These are phyloP conservation scores for Knoxdaviesia proteae DNA, from an alignment of 2,329 filamentous ascomycete species.

Conservation along the genomic window DNA sequence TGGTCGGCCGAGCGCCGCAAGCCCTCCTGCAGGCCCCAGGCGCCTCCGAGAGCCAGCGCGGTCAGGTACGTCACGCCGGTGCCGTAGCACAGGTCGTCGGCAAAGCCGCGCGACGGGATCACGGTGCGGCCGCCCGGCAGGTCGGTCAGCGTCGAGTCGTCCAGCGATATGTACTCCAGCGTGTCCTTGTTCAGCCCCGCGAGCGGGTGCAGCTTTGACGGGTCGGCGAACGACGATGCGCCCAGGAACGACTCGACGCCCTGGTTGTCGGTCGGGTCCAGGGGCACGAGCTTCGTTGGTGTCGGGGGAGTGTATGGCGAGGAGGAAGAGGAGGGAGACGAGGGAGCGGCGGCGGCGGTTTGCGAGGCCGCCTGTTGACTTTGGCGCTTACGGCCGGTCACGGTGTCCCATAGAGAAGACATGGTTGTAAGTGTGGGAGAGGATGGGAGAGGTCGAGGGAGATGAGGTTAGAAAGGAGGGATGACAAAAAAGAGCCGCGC, in stretches of 20 bases:
- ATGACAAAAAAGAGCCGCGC: conserved; percentile 1
- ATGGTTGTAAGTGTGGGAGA: conserved; percentile 13
- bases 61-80: conserved; percentile 84
- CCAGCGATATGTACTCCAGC: conserved; percentile 84
- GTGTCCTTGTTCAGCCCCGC: conserved; percentile 83
- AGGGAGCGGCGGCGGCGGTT: conserved; percentile 11
- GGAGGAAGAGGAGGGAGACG: conserved; percentile 29
- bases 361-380: conserved; percentile 13
- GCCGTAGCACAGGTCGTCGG: conserved; percentile 94
- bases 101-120: conserved; percentile 88
- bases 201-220: conserved; percentile 74
- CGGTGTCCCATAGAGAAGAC: conserved; percentile 39
- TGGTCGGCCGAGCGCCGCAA: conserved; percentile 54
- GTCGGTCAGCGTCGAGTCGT: conserved; percentile 75
- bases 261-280: conserved; percentile 52
- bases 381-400: conserved; percentile 36
- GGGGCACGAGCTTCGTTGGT: conserved; percentile 15
- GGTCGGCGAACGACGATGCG: conserved; percentile 59
- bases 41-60: conserved; percentile 69
- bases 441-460: conserved; percentile 1
- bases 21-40: conserved; percentile 83
- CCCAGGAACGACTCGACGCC: conserved; percentile 77
- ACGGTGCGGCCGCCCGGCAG: conserved; percentile 72
- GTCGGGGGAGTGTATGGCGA: conserved; percentile 22
- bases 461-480: not conserved